Conservation (phyloP, 257 asterid species). For the Solanum sparsipilum region DNA sequence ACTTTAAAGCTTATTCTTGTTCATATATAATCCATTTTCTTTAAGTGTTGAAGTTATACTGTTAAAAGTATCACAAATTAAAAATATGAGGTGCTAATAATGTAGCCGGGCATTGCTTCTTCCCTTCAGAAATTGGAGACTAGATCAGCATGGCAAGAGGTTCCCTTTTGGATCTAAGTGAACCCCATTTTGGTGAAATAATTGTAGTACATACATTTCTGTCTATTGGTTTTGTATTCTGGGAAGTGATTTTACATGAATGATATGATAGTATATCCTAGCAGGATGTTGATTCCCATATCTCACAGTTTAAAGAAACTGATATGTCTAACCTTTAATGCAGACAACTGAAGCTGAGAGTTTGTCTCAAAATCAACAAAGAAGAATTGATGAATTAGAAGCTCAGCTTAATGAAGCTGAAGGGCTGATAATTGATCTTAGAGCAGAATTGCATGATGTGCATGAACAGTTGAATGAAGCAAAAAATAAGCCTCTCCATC, state of each 20-base stretch:
- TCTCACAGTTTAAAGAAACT: background rate
- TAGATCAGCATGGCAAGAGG: background rate
- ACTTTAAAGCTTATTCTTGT: background rate
- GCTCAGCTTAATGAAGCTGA: slow-evolving; percentile 80
- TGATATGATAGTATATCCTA: background rate
- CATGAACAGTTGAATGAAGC: slow-evolving; percentile 28
- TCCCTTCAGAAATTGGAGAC: background rate
- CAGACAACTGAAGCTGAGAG: slow-evolving; percentile 51
- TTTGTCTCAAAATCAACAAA: slow-evolving; percentile 21
- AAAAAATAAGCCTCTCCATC: slow-evolving; percentile 16
- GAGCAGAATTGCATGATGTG: slow-evolving; percentile 42
- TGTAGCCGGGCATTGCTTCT: background rate
- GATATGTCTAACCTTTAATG: background rate
- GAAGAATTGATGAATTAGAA: slow-evolving; percentile 49
- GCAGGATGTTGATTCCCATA: background rate
- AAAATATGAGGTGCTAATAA: background rate
- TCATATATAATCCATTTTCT: background rate
- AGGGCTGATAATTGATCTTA: slow-evolving; percentile 56
- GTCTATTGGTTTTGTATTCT: background rate
- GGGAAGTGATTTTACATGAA: background rate
- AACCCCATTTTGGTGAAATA: background rate
- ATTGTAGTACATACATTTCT: background rate
- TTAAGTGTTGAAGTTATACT: background rate
- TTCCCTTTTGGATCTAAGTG: background rate
- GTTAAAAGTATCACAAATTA: background rate